Conservation (phyloP, 2,329 filamentous ascomycete species). For the Scytalidium sp. region DNA sequence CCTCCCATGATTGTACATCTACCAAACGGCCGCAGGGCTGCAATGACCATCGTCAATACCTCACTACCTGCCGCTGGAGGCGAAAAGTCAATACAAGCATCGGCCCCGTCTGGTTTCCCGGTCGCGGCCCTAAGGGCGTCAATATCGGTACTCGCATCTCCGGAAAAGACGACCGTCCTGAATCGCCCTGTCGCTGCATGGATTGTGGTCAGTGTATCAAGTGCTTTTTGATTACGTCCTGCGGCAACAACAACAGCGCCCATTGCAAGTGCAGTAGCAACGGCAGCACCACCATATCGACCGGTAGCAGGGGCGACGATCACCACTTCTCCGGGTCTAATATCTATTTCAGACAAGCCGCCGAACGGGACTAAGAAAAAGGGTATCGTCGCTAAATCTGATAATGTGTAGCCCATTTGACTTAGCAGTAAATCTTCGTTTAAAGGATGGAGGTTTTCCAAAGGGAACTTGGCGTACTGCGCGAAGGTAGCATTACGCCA, state of each 20-base stretch:
- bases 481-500: constrained; percentile 30
- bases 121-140: constrained; percentile 10
- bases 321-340: constrained; percentile 41
- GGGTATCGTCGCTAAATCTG: constrained; percentile 3
- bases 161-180: constrained; percentile 15
- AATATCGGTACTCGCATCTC: constrained; percentile 5
- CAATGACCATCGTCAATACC: constrained; percentile 7
- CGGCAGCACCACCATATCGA: constrained; percentile 38
- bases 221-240: constrained; percentile 36
- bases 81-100: constrained; percentile 14
- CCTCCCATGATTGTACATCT: constrained; percentile 10
- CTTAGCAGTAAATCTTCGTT: constrained; percentile 23
- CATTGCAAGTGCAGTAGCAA: constrained; percentile 41
- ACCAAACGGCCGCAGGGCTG: constrained; percentile 5
- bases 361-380: constrained; percentile 25
- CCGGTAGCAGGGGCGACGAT: constrained; percentile 45
- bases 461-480: constrained; percentile 30
- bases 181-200: constrained; percentile 19
- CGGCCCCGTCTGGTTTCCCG: constrained; percentile 2
- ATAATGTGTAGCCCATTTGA: constrained; percentile 13
- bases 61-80: constrained; percentile 7
- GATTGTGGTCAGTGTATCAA: constrained; percentile 14
- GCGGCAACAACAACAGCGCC: constrained; percentile 46
- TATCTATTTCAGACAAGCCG: constrained; percentile 37
- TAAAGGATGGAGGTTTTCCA: constrained; percentile 30